Percentiles rank a stretch among this genome's conserved stretches.
Evolutionary conservation across 805 yeast genomes (phyloP).

Genomic region (Komagataella ulmi): DNA sequence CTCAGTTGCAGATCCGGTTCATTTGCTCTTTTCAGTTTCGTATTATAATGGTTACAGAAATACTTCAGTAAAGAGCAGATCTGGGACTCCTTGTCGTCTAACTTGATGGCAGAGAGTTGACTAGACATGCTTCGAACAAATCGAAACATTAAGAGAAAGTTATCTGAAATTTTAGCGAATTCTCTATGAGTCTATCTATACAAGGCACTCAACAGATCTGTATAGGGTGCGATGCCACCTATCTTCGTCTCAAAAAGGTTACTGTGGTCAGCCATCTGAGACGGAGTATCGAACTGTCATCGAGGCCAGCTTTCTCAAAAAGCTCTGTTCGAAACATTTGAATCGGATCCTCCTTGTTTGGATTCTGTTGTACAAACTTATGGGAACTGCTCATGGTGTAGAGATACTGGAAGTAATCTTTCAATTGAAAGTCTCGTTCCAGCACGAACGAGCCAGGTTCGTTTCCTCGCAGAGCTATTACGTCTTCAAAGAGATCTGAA

Average conservation of each 20-base stretch:
- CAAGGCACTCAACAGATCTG: neutral
- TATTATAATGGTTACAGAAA: constrained; percentile 25
- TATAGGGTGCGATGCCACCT: neutral
- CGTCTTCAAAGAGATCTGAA: constrained; percentile 23
- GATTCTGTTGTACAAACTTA: constrained; percentile 15
- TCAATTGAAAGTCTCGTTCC: constrained; percentile 22
- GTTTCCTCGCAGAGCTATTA: neutral
- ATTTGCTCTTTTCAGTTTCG: constrained; percentile 8
- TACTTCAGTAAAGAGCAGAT: constrained; percentile 26
- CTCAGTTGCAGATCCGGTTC: constrained; percentile 39
- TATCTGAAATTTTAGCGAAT: neutral
- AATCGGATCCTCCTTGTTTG: neutral
- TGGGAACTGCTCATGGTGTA: constrained; percentile 66
- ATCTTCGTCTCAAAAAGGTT: neutral
- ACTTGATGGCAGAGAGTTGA: constrained; percentile 8
- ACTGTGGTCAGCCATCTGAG: neutral
- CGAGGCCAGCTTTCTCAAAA: neutral
- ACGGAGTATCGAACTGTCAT: neutral
- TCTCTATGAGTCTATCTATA: neutral
- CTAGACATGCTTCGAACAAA: neutral
- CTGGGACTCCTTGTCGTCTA: constrained; percentile 27
- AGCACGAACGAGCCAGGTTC: constrained; percentile 18
- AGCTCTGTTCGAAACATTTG: neutral
- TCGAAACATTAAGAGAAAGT: neutral
- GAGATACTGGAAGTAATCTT: constrained; percentile 35